Base-by-base conservation (phyloP, 495 filamentous ascomycete genomes). In the Hyphodiscus hymeniophilus region DNA sequence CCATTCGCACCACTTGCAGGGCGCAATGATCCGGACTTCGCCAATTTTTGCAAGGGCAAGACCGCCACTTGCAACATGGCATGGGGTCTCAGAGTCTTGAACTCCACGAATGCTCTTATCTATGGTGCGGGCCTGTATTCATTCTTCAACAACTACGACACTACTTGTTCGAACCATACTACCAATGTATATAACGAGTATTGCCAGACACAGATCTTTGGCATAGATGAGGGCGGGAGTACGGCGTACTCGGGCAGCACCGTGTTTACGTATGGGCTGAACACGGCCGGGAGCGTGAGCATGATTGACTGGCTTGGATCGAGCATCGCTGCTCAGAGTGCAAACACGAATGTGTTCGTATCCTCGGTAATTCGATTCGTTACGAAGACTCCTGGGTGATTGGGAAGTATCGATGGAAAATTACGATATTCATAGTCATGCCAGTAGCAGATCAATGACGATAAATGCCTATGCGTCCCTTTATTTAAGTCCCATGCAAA, bases 111-210 rank as follows among this genome's bases (percentile, higher is more conserved):
- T 47, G 68, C 89, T 12, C 55, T 73, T 32, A 64, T 87, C 23
- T 89, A 86, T 54, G 81, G 83, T 28, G 81, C 80, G 7, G 86
- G 86, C 7, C 62, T 85, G 12, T 89, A 89, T 67, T 80, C 75
- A 30, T 89, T 89, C 68, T 89, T 89, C 69, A 76, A 80, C 53
- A 63, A 73, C 54, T 75, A 75, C 28, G 31, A 39, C 24, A 35
- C 3, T 48, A 45, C 24, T 13, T 58, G 47, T 28, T 45, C 43
- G 10, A 31, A 33, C 13, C 73, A 66, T 58, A 71, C 66, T 15
- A 68, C 66, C 3, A 67, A 67, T 8, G 48, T 53, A 0, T 66
- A 66, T 0, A 66, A 66, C 13, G 66, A 75, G 60, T 68, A 68
- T 48, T 80, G 76, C 66, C 76, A 80, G 59, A 45, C 61, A 36